Base-by-base conservation (phyloP, 192 early-diverging fungal species). In the Phlyctochytrium planicorne region DNA sequence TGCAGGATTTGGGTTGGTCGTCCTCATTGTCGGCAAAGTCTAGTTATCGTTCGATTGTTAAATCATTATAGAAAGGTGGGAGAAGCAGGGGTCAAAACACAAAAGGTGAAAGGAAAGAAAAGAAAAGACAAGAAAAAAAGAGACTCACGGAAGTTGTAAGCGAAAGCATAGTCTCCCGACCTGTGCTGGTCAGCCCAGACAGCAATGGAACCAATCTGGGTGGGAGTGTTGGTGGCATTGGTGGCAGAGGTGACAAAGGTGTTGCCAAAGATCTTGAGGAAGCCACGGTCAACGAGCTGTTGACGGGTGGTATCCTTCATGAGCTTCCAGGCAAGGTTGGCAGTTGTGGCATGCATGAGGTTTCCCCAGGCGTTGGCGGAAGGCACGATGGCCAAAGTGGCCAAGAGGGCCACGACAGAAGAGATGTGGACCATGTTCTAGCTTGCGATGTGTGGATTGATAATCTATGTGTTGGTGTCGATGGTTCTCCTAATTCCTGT, bases 1-100 rank as follows among this genome's bases (percentile, higher is more conserved):
- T 20, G 53, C 63, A 59, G 69, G 55, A 20, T 23, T 50, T 53
- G 27, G 60, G 34, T 17, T 57, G 4, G 34, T 63, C 10, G 55
- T 57, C 55, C 20, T 57, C 55, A 29, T 6, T 57, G 27, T 57
- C 55, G 25, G 55, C 25, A 57, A 57, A 57, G 25, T n/a, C n/a
- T n/a, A n/a, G n/a, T n/a, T n/a, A n/a, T n/a, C n/a, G n/a, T n/a
- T n/a, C n/a, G n/a, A n/a, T n/a, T n/a, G n/a, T n/a, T n/a, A n/a
- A n/a, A n/a, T n/a, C n/a, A n/a, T n/a, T n/a, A n/a, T n/a, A n/a
- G n/a, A n/a, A n/a, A n/a, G n/a, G n/a, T n/a, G n/a, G n/a, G n/a
- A n/a, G n/a, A n/a, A n/a, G n/a, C n/a, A n/a, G n/a, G n/a, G n/a
- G n/a, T n/a, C n/a, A n/a, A n/a, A n/a, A n/a, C n/a, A n/a, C n/a